Evolutionary conservation across 306 rosid genomes (phyloP), one percentile per base, ranked within the genome.

Genomic region (Fagus sylvatica): DNA sequence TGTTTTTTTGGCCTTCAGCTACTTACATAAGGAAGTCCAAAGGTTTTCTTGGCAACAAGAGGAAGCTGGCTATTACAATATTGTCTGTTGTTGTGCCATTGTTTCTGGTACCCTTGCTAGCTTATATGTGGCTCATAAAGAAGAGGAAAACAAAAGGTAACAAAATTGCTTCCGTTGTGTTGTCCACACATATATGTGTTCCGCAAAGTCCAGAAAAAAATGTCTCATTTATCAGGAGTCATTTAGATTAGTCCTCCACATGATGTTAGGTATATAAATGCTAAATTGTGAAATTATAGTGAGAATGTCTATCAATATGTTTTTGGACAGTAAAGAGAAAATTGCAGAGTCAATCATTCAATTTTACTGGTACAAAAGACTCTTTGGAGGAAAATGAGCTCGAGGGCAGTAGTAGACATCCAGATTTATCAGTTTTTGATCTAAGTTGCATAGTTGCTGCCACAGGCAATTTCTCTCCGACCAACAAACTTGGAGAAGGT

Each of bases 401-500:
- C 8, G 8, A 42, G 48, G 48, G 8, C 2, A 42, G 11, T 42
- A 42, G 48, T 42, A 42, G 48, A 42, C 48, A 42, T 42, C 48
- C 2, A 8, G 65, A 76, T 56, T 48, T 76, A 10, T 72, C 73
- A 36, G 5, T 61, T 32, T 76, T 48, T 66, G 53, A 76, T 66
- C 53, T 76, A 32, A 30, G 46, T 1, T 64, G 41, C 6, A 76
- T 76, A 15, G 41, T 49, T 36, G 33, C 49, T 36, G 66, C 80
- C 1, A 76, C 80, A 0, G 56, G 66, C 42, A 39, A 11, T 53
- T 76, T 76, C n/a, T 66, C 68, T 10, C 9, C 34, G 9, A 7
- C 3, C 4, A 76, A 76, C 8, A 76, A 76, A 64, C 39, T 40
- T 1, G 80, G 80, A 2, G 74, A 76, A 76, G 80, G 80, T n/a